Conservation (phyloP, 2,329 filamentous ascomycete species). For the Cordyceps cateniannulata region DNA sequence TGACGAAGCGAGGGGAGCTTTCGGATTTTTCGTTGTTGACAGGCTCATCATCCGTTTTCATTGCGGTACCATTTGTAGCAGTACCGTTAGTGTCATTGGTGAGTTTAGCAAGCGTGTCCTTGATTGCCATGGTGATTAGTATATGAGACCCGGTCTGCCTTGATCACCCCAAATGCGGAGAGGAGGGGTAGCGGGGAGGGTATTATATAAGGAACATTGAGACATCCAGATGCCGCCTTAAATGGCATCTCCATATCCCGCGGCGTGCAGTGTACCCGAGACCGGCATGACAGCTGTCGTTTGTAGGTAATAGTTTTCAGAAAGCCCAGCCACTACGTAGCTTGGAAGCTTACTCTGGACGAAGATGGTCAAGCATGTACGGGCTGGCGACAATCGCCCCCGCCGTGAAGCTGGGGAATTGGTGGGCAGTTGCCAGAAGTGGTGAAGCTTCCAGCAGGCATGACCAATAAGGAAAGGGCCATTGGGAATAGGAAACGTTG, state of each 20-base stretch:
- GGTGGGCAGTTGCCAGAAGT: neutral
- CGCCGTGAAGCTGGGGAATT: neutral
- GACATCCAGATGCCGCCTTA: too few species aligned
- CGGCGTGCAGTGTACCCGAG: neutral
- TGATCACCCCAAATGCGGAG: neutral
- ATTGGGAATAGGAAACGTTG: constrained; percentile 14
- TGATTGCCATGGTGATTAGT: constrained; percentile 18
- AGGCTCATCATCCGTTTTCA: neutral
- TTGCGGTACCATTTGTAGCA: neutral
- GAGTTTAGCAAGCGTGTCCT: constrained; percentile 17
- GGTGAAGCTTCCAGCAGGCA: neutral
- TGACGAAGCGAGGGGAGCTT: constrained; percentile 59
- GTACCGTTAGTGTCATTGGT: constrained; percentile 2
- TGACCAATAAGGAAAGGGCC: constrained; percentile 4
- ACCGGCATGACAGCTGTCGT: neutral
- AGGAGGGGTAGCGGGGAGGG: constrained; percentile 8
- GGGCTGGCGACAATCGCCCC: neutral
- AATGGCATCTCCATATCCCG: neutral
- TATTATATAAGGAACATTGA: constrained; percentile 15
- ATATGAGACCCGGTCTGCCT: neutral
- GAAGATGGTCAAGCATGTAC: neutral
- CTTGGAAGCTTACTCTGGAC: neutral
- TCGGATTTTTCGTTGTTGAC: constrained; percentile 23
- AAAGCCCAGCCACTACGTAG: neutral
- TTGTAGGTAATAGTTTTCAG: constrained; percentile 9